phyloP scores from a whole-genome alignment of 768 basidiomycete genomes.

The Kwoniella dendrophila region DNA sequence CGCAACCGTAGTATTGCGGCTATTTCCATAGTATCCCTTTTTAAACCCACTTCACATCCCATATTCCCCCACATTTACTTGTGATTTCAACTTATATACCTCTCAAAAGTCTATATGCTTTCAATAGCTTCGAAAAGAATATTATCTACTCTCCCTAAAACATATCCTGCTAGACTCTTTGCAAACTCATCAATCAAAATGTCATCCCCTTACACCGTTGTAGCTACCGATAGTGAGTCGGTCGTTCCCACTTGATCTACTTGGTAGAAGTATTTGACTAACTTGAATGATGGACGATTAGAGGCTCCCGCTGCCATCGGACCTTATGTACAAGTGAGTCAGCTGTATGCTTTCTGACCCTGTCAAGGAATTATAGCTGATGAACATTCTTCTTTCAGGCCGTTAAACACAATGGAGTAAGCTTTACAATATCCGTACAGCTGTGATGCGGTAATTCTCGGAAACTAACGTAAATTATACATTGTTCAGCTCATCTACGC shows the following conservation, averaged over 20 bases:
- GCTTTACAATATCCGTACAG: slow-evolving; percentile 4
- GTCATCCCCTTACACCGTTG: slow-evolving; percentile 53
- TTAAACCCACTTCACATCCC: no score
- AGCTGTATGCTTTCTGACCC: neutral
- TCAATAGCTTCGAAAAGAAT: no score
- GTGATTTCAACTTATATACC: no score
- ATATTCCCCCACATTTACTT: no score
- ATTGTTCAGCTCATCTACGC: slow-evolving; percentile 68
- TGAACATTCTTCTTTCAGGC: slow-evolving; percentile 59
- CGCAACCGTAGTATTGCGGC: no score
- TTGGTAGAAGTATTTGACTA: neutral
- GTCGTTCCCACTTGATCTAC: neutral
- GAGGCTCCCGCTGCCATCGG: slow-evolving; percentile 57
- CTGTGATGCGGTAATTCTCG: neutral
- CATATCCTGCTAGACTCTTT: no score
- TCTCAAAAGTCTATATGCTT: no score
- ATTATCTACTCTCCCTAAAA: no score
- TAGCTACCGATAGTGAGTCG: slow-evolving; percentile 52
- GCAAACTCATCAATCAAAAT: slow-evolving; percentile 31
- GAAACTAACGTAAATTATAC: neutral
- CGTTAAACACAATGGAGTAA: slow-evolving; percentile 71
- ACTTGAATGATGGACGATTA: slow-evolving; percentile 8
- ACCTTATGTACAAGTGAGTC: slow-evolving; percentile 64
- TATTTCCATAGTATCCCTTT: no score
- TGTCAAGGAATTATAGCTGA: slow-evolving; percentile 3